Base-by-base conservation (phyloP, 1,284 basidiomycete genomes). In the Inonotus hispidus region DNA sequence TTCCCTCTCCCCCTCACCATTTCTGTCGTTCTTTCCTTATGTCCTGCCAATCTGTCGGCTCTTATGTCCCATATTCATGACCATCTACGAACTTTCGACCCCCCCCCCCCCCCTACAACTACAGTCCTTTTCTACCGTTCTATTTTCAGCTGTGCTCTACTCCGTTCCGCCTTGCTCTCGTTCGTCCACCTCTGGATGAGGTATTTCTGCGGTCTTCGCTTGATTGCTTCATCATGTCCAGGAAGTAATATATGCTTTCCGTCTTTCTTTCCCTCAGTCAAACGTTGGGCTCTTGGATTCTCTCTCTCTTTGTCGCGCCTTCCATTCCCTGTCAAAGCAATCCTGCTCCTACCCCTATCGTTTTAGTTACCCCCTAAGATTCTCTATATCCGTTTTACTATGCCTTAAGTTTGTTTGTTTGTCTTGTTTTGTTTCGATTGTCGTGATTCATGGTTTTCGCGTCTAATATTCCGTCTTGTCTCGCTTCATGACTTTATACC, bases 141-240 rank as follows among this genome's bases (percentile, higher is more conserved):
- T 46, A 19, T 19, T 46, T 25, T 46, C 7, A 11, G 7, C 43
- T 46, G n/a, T 46, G 11, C n/a, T 3, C n/a, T 46, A 19, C n/a
- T 25, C n/a, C 23, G 23, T 11, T 19, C 43, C 43, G 43, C 11
- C 23, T 46, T 19, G n/a, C 23, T 46, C 43, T 46, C n/a, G 43
- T 25, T 25, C n/a, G 49, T 55, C 53, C 35, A 32, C 47, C 47
- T 49, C 47, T 49, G 47, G 47, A 49, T 29, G 47, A 49, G 47
- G 23, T 49, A 49, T 25, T 49, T 23, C 14, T 14, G 10, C 53
- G 23, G 10, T 35, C 16, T 49, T 23, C 47, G 10, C 14, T 37
- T 37, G 23, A 8, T 54, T 21, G n/a, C 7, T n/a, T 54, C 14
- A 43, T 14, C 41, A 43, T 43, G 41, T 43, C 19, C 41, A 43